These are phyloP conservation scores for Bifiguratus adelaidae DNA, from an alignment of 192 early-diverging fungal genomes.

Conservation along the genomic window DNA sequence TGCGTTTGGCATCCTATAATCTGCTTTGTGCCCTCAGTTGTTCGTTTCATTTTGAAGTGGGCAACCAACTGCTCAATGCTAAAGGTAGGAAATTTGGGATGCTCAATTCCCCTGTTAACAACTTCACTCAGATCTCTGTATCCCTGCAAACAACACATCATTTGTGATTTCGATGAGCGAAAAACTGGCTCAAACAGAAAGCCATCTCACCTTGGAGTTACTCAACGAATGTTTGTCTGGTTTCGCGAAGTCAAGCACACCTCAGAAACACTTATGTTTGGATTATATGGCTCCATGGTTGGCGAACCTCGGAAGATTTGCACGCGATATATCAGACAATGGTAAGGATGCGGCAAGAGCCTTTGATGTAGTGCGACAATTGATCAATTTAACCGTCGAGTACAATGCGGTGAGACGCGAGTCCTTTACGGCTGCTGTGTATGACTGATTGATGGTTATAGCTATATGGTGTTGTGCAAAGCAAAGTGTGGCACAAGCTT, in stretches of 20 bases:
- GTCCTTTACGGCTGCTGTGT: neutral
- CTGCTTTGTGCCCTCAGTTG: slow-evolving; percentile 67
- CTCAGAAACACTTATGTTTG: slow-evolving; percentile 63
- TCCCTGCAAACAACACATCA: slow-evolving; percentile 74
- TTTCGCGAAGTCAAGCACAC: slow-evolving; percentile 52
- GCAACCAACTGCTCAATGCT: slow-evolving; percentile 60
- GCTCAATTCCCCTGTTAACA: neutral
- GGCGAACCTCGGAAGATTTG: slow-evolving; percentile 54
- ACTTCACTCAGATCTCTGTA: slow-evolving; percentile 48
- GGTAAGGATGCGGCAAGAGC: slow-evolving; percentile 40
- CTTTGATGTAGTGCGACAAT: slow-evolving; percentile 54
- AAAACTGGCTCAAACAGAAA: slow-evolving; percentile 55
- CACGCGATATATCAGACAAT: slow-evolving; percentile 21
- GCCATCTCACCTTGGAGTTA: slow-evolving; percentile 78
- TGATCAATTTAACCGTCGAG: slow-evolving; percentile 73
- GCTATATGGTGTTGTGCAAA: slow-evolving; percentile 73
- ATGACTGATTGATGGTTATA: slow-evolving; percentile 13
- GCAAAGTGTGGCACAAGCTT: slow-evolving; percentile 71
- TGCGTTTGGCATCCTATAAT: slow-evolving; percentile 79
- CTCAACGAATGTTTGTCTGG: slow-evolving; percentile 70
- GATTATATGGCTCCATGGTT: slow-evolving; percentile 87
- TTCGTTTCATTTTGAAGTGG: slow-evolving; percentile 73
- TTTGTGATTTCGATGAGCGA: slow-evolving; percentile 74
- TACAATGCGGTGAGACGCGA: slow-evolving; percentile 44
- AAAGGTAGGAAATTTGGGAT: slow-evolving; percentile 22